These are phyloP conservation scores for Diplodia sapinea DNA, from an alignment of 2,329 filamentous ascomycete genomes.

Conservation along the genomic window DNA sequence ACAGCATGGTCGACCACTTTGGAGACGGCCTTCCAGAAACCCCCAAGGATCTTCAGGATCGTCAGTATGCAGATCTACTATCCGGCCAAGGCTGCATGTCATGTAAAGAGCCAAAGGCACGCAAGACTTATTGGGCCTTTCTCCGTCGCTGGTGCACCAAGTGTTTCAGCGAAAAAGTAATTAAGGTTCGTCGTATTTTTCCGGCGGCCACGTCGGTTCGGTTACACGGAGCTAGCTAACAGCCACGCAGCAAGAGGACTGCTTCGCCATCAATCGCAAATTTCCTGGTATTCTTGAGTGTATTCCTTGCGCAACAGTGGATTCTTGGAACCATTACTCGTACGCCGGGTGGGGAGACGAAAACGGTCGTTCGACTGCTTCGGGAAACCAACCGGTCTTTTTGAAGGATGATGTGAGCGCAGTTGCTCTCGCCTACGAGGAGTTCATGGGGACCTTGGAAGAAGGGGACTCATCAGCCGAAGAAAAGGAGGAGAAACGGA, in stretches of 20 bases:
- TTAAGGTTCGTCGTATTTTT: constrained; percentile 33
- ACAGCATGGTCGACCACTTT: constrained; percentile 45
- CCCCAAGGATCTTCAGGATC: constrained; percentile 46
- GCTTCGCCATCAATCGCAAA: constrained; percentile 38
- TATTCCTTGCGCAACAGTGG: constrained; percentile 44
- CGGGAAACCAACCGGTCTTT: constrained; percentile 28
- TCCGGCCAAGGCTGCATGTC: constrained; percentile 49
- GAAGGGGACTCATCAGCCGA: constrained; percentile 3
- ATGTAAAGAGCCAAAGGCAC: constrained; percentile 44
- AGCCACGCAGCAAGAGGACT: constrained; percentile 40
- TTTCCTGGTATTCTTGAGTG: constrained; percentile 38
- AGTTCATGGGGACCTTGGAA: constrained; percentile 9
- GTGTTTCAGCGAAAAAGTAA: constrained; percentile 45
- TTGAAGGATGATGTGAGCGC: constrained; percentile 28
- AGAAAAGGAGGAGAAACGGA: constrained; percentile 38
- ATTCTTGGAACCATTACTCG: constrained; percentile 49
- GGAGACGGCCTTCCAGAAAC: constrained; percentile 44
- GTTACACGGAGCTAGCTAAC: constrained; percentile 4
- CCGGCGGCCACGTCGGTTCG: constrained; percentile 25
- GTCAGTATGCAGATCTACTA: constrained; percentile 49
- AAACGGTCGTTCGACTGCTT: constrained; percentile 42
- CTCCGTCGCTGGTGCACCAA: constrained; percentile 50
- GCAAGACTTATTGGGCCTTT: constrained; percentile 53
- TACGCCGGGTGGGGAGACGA: constrained; percentile 43
- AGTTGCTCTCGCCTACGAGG: constrained; percentile 14